Percentiles rank a stretch among this genome's conserved stretches.
phyloP scores from a whole-genome alignment of 164 flowering plant genomes.

The Vitis rupestris region DNA sequence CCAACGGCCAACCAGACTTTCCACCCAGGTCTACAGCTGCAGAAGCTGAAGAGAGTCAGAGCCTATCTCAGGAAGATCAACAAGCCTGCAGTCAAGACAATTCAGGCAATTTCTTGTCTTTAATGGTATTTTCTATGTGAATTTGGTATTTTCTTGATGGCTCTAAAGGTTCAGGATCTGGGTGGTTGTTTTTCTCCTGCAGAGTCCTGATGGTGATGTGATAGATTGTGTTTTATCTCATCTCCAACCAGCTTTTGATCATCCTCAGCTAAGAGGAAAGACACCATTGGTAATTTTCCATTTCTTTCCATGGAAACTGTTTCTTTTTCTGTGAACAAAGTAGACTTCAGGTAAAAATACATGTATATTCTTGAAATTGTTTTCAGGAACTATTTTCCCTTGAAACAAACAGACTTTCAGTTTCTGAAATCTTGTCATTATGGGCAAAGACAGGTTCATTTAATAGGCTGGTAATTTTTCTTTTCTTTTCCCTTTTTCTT shows the following conservation, averaged over 20 bases:
- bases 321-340: background rate
- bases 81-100: slow-evolving; percentile 65
- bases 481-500: no score
- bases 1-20: slow-evolving; percentile 37
- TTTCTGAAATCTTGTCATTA: background rate
- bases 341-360: no score
- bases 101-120: slow-evolving; percentile 42
- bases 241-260: slow-evolving; percentile 98
- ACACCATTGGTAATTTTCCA: slow-evolving; percentile 60
- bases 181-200: slow-evolving; percentile 19
- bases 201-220: slow-evolving; percentile 98
- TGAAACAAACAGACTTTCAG: background rate
- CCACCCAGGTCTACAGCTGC: slow-evolving; percentile 33
- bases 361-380: no score
- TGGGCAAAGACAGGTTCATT: background rate
- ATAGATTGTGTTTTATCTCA: slow-evolving; percentile 84
- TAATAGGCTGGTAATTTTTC: background rate
- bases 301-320: slow-evolving; percentile 5
- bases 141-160: slow-evolving; percentile 9
- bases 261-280: slow-evolving; percentile 79
- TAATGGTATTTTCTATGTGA: background rate
- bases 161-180: slow-evolving; percentile 14
- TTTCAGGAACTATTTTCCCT: background rate
- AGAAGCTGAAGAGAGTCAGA: slow-evolving; percentile 35
- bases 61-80: slow-evolving; percentile 51